Evolutionary conservation across 2,329 filamentous ascomycete genomes (phyloP), one percentile per base, ranked within the genome.

Genomic region (Sclerotinia subarctica): DNA sequence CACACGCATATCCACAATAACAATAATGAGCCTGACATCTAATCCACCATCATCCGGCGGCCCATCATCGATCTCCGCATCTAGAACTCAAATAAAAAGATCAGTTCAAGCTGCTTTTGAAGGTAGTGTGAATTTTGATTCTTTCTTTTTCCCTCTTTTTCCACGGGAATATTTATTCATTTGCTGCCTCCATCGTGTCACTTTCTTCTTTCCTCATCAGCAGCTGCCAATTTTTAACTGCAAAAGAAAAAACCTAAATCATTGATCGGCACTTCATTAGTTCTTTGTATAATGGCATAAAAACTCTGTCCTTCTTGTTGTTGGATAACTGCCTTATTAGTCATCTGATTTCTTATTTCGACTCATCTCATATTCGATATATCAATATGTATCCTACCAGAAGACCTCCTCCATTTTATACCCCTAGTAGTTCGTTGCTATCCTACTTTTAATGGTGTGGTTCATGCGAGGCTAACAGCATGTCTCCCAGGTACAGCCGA

Each of bases 41-140:
- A 77, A 77, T 69, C 76, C 76, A 67, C 75, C 75, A 46, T 77
- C 76, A 21, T 75, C 76, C 70, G 74, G 74, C 38, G 72, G 73
- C 19, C 73, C 74, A 35, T 73, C 74, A 66, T 77, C 76, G 68
- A 74, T 70, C 56, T 72, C 73, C 58, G 71, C 72, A 59, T 70
- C 78, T 64, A 79, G 80, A 70, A 79, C 77, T 69, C 82, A 83
- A 73, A 80, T 87, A 66, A 88, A 88, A 79, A 81, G 86, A 75
- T 86, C 82, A 72, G 84, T 86, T 67, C 85, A 88, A 77, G 82
- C 85, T 70, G 83, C 84, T 49, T 88, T 88, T 80, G 85, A 88
- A 79, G 86, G 86, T 87, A 81, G 74, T 68, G 56, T 38, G 53
- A 10, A 67, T 38, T 46, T 42, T 32, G 29, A 29, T 29, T 32